Evolutionary conservation across 139 green algal genomes (phyloP), one percentile per base, ranked within the genome.

Genomic region (Eudorina sp.): DNA sequence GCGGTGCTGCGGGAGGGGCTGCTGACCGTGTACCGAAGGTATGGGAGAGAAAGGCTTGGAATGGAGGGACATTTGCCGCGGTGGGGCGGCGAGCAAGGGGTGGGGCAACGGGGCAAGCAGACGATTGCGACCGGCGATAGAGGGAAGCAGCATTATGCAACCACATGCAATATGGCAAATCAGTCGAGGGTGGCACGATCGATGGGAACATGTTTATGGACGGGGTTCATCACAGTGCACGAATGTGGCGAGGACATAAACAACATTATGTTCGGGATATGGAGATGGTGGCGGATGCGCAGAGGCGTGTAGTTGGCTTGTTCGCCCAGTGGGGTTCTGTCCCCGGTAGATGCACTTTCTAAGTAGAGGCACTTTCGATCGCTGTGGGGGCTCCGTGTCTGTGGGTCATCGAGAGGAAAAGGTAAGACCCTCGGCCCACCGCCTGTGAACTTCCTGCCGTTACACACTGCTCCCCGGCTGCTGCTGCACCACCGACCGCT

Each of bases 1-100:
- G 9, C 8, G 77, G 53, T 84, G 77, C 53, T 84, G 51, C 51
- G 53, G 29, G 77, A 84, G 77, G 77, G 77, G 21, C 77, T 84
- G 34, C 53, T 84, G 48, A 36, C 70, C 25, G 53, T 84, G 77
- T 84, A 84, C 51, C 77, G 77, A 34, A 70, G 77, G 77, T 70
- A 27, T 1, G 77, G 3, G 77, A 5, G 77, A 0, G 48, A 34
- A n/a, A 27, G 29, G n/a, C n/a, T n/a, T n/a, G n/a, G n/a, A n/a
- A n/a, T n/a, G n/a, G n/a, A n/a, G n/a, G n/a, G n/a, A n/a, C n/a
- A n/a, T n/a, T n/a, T n/a, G n/a, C n/a, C n/a, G n/a, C n/a, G n/a
- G n/a, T n/a, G n/a, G n/a, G n/a, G n/a, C n/a, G n/a, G n/a, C n/a
- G n/a, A n/a, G n/a, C 11, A 48, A 27, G 40, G 16, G 18, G 69